Base-by-base conservation (phyloP, 2,329 filamentous ascomycete species). In the Sclerotinia spermophila region DNA sequence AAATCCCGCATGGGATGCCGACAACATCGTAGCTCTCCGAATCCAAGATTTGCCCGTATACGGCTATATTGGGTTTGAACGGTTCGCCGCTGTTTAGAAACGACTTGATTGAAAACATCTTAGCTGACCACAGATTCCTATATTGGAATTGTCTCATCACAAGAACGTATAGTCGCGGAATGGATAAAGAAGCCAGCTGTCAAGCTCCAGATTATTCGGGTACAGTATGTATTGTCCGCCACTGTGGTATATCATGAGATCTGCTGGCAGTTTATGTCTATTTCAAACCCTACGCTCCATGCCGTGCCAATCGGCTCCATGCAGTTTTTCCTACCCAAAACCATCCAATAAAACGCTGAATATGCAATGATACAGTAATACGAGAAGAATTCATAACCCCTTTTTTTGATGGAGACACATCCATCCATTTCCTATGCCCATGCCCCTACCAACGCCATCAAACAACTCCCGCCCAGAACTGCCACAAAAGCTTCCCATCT, bases 371-470 rank as follows among this genome's bases (percentile, higher is more conserved):
- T 53, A 65, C n/a, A 65, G 45, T 40, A 40, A 21, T 53, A 40
- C 33, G 19, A 15, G 15, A 40, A 53, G 13, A 40, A 53, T 40
- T 21, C 21, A 53, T 45, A 53, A 30, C 35, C 33, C 17, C 15
- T 38, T 38, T 58, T 35, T 35, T 8, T 35, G 17, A 65, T 53
- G 30, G 30, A 38, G 35, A 59, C 24, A 13, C 24, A 51, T 51
- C 4, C 17, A 27, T 65, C 24, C 15, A 65, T 38, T 27, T 7
- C 19, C 48, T 64, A 79, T 51, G 89, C 89, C 84, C 88, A 91
- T 65, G 88, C 89, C 11, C 89, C 89, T 2, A 91, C 89, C 71
- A 91, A 80, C 30, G 88, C 87, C 89, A 91, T 91, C 58, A 91
- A 78, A 72, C 85, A 79, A 24, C 86, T 85, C 0, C 89, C 89